phyloP scores from a whole-genome alignment of 2,329 filamentous ascomycete species.

The Colletotrichum tabaci region DNA sequence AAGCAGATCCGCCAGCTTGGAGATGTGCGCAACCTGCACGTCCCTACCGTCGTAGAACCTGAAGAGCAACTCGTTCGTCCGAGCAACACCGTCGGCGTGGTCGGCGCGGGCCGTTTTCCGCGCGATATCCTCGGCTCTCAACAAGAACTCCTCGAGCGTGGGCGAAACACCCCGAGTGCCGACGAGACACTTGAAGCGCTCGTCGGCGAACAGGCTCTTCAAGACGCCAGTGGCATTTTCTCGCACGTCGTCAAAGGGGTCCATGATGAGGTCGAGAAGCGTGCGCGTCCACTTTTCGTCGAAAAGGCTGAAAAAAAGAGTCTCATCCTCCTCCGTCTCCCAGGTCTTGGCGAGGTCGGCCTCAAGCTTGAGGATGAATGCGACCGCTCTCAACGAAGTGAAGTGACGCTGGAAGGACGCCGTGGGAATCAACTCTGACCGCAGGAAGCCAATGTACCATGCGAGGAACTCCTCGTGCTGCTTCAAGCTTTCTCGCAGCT shows the following conservation, averaged over 20 bases:
- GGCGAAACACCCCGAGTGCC: slow-evolving; percentile 23
- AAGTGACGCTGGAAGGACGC: slow-evolving; percentile 93
- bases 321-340: slow-evolving; percentile 57
- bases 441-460: slow-evolving; percentile 83
- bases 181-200: slow-evolving; percentile 49
- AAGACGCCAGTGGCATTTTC: slow-evolving; percentile 68
- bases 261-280: slow-evolving; percentile 84
- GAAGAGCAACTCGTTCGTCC: slow-evolving; percentile 80
- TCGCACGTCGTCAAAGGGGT: slow-evolving; percentile 94
- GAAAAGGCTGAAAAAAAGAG: slow-evolving; percentile 58
- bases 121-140: slow-evolving; percentile 70
- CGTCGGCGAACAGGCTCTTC: slow-evolving; percentile 61
- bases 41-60: slow-evolving; percentile 64
- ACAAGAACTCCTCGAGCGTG: slow-evolving; percentile 64
- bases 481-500: slow-evolving; percentile 57
- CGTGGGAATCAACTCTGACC: slow-evolving; percentile 81
- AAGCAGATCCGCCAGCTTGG: slow-evolving; percentile 71
- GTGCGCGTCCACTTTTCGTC: slow-evolving; percentile 70
- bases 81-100: slow-evolving; percentile 91
- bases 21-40: slow-evolving; percentile 66
- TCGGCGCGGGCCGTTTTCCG: slow-evolving; percentile 86
- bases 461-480: slow-evolving; percentile 76
- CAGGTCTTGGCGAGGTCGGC: slow-evolving; percentile 66
- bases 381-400: slow-evolving; percentile 80
- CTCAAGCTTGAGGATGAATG: slow-evolving; percentile 77